phyloP scores from a whole-genome alignment of 1,139 yeast genomes.

The Scheffersomyces quercinus region DNA sequence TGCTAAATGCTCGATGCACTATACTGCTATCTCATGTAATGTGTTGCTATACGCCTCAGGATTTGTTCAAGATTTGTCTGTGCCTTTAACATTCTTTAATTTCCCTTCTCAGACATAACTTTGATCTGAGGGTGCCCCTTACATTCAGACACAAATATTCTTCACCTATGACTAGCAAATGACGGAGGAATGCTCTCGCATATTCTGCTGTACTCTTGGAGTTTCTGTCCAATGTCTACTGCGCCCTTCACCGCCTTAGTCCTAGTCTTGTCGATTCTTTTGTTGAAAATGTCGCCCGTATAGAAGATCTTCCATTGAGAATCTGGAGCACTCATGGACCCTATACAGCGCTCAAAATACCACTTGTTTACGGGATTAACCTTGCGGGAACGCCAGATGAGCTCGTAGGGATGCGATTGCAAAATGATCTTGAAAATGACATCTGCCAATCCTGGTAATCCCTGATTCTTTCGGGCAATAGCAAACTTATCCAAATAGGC shows the following conservation, averaged over 20 bases:
- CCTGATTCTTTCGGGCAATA: slow-evolving; percentile 78
- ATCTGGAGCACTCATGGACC: slow-evolving; percentile 55
- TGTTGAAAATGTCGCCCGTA: slow-evolving; percentile 54
- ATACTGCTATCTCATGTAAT: too few relatives aligned
- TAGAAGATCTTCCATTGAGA: slow-evolving; percentile 71
- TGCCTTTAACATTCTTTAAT: too few relatives aligned
- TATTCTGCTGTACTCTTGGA: slow-evolving; percentile 28
- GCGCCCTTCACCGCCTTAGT: slow-evolving; percentile 12
- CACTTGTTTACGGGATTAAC: slow-evolving; percentile 92
- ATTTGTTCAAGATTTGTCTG: too few relatives aligned
- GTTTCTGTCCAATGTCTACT: slow-evolving; percentile 30
- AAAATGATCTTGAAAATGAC: slow-evolving; percentile 81
- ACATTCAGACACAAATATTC: too few relatives aligned
- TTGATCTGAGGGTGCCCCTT: too few relatives aligned
- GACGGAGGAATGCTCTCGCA: slow-evolving; percentile 39
- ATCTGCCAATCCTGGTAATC: slow-evolving; percentile 92
- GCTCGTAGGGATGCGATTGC: slow-evolving; percentile 67
- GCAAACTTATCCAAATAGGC: slow-evolving; percentile 94
- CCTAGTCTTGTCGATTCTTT: slow-evolving; percentile 28
- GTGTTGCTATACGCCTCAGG: too few relatives aligned
- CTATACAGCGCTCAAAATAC: slow-evolving; percentile 91
- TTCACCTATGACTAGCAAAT: slow-evolving; percentile 11
- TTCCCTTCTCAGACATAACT: too few relatives aligned
- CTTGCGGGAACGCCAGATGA: slow-evolving; percentile 87
- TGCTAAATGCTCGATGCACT: too few relatives aligned